A percentile compares a stretch with the other conserved stretches of the same genome.
These are phyloP conservation scores for Cyberlindnera bimundalis DNA, from an alignment of 805 yeast genomes.

Conservation along the genomic window DNA sequence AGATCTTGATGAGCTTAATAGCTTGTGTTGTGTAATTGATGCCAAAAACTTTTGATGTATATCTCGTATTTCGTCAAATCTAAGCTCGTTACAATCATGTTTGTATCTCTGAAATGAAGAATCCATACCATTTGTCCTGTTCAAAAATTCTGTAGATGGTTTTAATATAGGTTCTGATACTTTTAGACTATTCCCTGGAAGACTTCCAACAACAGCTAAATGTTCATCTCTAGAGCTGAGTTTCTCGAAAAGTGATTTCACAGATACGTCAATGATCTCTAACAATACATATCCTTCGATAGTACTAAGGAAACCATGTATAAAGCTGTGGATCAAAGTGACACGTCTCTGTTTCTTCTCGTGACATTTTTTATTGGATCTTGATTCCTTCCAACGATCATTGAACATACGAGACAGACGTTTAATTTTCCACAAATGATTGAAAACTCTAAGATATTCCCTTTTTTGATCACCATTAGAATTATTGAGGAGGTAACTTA, in stretches of 20 bases:
- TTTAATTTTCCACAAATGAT: conserved; percentile 77
- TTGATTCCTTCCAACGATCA: conserved; percentile 40
- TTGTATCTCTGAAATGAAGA: conserved; percentile 3
- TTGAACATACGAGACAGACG: conserved; percentile 55
- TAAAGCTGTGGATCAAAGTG: conserved; percentile 32
- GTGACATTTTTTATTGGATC: conserved; percentile 23
- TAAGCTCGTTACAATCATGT: conserved; percentile 30
- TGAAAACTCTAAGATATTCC: conserved; percentile 77
- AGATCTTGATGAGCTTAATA: conserved; percentile 29
- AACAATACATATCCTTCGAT: conserved; percentile 31
- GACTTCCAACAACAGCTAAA: background rate
- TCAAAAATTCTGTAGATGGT: conserved; percentile 28
- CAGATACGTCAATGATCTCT: conserved; percentile 29
- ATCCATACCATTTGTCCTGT: conserved; percentile 15
- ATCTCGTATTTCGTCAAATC: conserved; percentile 47
- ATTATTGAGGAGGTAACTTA: conserved; percentile 54
- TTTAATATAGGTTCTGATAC: conserved; percentile 29
- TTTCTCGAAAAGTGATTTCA: background rate
- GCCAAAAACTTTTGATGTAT: conserved; percentile 34
- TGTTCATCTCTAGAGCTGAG: background rate
- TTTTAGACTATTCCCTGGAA: conserved; percentile 25
- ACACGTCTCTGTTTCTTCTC: conserved; percentile 13
- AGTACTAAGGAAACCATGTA: conserved; percentile 30
- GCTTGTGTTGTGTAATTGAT: conserved; percentile 35
- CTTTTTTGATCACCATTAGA: conserved; percentile 40